Evolutionary conservation across 352 stramenopile species (phyloP).

Genomic region (Phytophthora kernoviae): DNA sequence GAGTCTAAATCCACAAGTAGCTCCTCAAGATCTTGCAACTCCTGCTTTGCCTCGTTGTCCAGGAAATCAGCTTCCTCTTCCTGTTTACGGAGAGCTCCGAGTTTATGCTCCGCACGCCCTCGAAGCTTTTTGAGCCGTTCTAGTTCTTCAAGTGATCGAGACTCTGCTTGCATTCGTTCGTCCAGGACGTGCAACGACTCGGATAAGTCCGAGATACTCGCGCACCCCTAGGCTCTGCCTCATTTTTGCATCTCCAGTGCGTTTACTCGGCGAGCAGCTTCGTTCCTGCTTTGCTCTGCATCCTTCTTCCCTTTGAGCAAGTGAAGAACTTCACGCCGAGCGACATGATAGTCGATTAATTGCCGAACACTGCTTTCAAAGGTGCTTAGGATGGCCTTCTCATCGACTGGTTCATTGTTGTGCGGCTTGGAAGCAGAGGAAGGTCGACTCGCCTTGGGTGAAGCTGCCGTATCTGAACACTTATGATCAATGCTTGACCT

Average conservation of each 20-base stretch:
- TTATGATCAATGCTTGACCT: slow-evolving; percentile 12
- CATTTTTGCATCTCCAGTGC: slow-evolving; percentile 85
- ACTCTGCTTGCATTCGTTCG: slow-evolving; percentile 66
- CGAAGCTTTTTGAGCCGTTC: slow-evolving; percentile 73
- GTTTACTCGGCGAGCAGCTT: slow-evolving; percentile 59
- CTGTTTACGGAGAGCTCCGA: slow-evolving; percentile 45
- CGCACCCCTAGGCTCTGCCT: slow-evolving; percentile 72
- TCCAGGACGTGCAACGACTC: slow-evolving; percentile 63
- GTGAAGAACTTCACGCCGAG: slow-evolving; percentile 58
- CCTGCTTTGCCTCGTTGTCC: slow-evolving; percentile 66
- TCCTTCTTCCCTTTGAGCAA: slow-evolving; percentile 74
- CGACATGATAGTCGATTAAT: slow-evolving; percentile 63
- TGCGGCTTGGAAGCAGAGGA: slow-evolving; percentile 12
- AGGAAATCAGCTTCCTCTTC: slow-evolving; percentile 62
- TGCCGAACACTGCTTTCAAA: slow-evolving; percentile 63
- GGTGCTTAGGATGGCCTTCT: slow-evolving; percentile 20
- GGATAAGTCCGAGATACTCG: slow-evolving; percentile 76
- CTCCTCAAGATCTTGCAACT: slow-evolving; percentile 72
- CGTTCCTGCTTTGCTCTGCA: slow-evolving; percentile 58
- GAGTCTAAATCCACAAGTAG: slow-evolving; percentile 81
- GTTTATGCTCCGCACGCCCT: slow-evolving; percentile 69
- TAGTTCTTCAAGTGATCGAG: slow-evolving; percentile 65
- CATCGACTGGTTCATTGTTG: slow-evolving; percentile 9
- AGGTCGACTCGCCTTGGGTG: slow-evolving; percentile 15
- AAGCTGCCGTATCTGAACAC: slow-evolving; percentile 3